Percentiles rank a stretch among this genome's conserved stretches.
phyloP scores from a whole-genome alignment of 768 basidiomycete species.

The Mycena polygramma region DNA sequence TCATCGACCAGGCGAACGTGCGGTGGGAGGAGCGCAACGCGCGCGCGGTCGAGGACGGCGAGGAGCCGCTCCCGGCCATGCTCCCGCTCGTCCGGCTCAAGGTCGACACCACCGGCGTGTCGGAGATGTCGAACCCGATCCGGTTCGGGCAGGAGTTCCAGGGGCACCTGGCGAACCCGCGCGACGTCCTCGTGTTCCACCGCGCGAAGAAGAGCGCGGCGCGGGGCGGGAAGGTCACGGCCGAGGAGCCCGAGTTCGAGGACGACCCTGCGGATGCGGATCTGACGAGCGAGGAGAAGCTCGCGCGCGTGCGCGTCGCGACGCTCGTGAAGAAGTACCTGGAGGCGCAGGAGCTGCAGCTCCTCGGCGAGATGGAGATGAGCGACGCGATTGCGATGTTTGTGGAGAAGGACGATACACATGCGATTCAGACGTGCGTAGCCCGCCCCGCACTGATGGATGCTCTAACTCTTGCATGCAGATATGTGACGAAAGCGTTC shows the following conservation, averaged over 20 bases:
- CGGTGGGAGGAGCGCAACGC: slow-evolving; percentile 85
- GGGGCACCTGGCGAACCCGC: slow-evolving; percentile 92
- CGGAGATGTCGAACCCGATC: slow-evolving; percentile 94
- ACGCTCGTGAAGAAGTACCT: slow-evolving; percentile 94
- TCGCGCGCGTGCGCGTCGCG: slow-evolving; percentile 86
- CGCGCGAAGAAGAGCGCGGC: slow-evolving; percentile 76
- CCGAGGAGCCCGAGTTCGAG: slow-evolving; percentile 80
- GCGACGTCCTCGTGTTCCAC: slow-evolving; percentile 93
- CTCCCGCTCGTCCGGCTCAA: slow-evolving; percentile 91
- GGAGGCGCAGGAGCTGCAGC: slow-evolving; percentile 91
- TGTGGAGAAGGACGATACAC: slow-evolving; percentile 97
- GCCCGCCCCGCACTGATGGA: neutral
- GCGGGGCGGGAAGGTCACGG: slow-evolving; percentile 67
- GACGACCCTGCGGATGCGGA: slow-evolving; percentile 66
- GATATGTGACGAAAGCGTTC: slow-evolving; percentile 75
- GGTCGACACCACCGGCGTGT: slow-evolving; percentile 92
- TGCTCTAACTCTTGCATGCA: slow-evolving; percentile 44
- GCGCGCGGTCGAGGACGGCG: slow-evolving; percentile 70
- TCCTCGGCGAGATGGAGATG: slow-evolving; percentile 92
- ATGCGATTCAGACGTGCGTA: slow-evolving; percentile 90
- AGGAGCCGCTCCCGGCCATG: slow-evolving; percentile 75
- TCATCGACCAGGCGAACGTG: slow-evolving; percentile 83
- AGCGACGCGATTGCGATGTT: slow-evolving; percentile 94
- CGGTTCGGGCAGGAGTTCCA: slow-evolving; percentile 97
- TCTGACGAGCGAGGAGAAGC: slow-evolving; percentile 75